A percentile compares a stretch with the other conserved stretches of the same genome.
Conservation (phyloP, 495 filamentous ascomycete species). For the Aspergillus ostianus region DNA sequence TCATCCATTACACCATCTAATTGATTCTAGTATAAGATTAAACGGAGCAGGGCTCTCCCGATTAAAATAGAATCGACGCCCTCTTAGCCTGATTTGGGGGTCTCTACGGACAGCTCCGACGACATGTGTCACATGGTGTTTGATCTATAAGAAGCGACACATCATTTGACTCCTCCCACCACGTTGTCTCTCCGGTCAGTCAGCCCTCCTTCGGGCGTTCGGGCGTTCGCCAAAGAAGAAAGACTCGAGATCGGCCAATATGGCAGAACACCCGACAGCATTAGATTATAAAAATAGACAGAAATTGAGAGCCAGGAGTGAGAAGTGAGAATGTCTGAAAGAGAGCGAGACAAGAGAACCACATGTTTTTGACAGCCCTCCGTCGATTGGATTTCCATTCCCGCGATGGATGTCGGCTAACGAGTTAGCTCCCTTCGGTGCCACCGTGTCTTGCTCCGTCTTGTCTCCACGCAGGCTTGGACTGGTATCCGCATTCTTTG, state of each 20-base stretch:
- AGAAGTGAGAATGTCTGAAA: background rate
- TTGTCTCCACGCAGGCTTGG: background rate
- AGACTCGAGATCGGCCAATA: no score
- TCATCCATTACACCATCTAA: no score
- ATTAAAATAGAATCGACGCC: no score
- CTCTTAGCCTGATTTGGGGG: background rate
- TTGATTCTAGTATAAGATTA: no score
- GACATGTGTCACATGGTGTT: background rate
- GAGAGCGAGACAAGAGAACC: background rate
- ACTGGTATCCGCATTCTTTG: no score
- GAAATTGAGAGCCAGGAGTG: background rate
- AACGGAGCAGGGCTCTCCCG: no score
- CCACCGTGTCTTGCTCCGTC: background rate
- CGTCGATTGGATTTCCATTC: background rate
- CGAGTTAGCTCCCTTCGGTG: background rate
- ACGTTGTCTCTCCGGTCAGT: background rate
- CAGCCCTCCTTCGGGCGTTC: no score
- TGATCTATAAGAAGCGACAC: background rate
- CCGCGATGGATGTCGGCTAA: background rate
- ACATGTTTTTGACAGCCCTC: background rate
- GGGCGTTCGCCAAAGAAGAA: no score
- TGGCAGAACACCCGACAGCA: no score
- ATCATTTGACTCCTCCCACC: background rate
- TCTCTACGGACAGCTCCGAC: background rate
- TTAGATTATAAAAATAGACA: background rate